Percentiles rank a stretch among this genome's conserved stretches.
phyloP scores from a whole-genome alignment of 306 rosid species.

The Vachellia pachyceras region DNA sequence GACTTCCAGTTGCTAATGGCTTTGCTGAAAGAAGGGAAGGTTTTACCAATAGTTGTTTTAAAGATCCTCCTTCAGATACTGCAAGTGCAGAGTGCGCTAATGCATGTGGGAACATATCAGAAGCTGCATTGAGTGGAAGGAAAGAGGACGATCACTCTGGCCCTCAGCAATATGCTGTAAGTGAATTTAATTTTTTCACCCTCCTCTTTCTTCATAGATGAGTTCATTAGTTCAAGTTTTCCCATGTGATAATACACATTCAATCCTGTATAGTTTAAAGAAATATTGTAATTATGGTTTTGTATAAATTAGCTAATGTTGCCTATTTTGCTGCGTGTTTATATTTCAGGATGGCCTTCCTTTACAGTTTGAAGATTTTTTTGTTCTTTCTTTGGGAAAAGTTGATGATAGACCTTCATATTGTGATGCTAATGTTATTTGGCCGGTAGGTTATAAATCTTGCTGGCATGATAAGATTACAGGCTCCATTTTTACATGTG shows the following conservation, averaged over 20 bases:
- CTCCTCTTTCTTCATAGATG: conserved; percentile 35
- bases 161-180: conserved; percentile 58
- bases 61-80: conserved; percentile 59
- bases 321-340: conserved; percentile 48
- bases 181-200: conserved; percentile 43
- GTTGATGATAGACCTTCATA: conserved; percentile 79
- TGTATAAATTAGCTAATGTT: conserved; percentile 31
- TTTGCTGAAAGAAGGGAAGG: conserved; percentile 63
- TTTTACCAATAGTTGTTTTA: conserved; percentile 48
- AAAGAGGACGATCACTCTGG: conserved; percentile 47
- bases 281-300: conserved; percentile 23
- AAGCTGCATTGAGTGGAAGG: conserved; percentile 48
- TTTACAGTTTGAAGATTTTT: conserved; percentile 86
- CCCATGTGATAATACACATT: not conserved
- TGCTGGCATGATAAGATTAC: conserved; percentile 96
- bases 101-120: conserved; percentile 52
- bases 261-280: not conserved
- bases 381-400: conserved; percentile 86
- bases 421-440: conserved; percentile 64
- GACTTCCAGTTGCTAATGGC: conserved; percentile 61
- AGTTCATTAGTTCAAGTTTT: conserved; percentile 9
- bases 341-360: conserved; percentile 85
- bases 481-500: conserved; percentile 80
- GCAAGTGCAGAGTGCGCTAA: conserved; percentile 44
- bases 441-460: conserved; percentile 83